Evolutionary conservation across 2,329 filamentous ascomycete species (phyloP), one percentile per base, ranked within the genome.

Genomic region (Fusarium sp.): DNA sequence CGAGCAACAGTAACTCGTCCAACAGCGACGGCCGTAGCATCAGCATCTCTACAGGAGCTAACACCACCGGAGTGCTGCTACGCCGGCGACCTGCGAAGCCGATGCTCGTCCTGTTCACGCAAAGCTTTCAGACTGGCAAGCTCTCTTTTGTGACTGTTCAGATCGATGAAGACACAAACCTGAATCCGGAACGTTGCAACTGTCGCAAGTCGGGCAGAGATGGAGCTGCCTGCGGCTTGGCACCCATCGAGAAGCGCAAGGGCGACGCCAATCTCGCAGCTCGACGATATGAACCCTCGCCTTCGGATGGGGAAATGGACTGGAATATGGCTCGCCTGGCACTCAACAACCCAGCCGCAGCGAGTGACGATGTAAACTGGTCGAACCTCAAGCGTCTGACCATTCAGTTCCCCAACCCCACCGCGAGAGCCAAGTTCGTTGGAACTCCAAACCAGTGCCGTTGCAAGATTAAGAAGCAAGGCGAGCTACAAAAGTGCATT

Each of bases 131-230:
- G 27, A 74, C 70, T 2, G 73, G 74, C 17, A 72, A 65, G 31
- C 63, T 75, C 14, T 76, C 78, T 1, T 77, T 83, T 6, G 79
- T 82, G 16, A 75, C 78, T 9, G 62, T 83, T 4, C 75, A 80
- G 6, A 72, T 83, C 16, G 80, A 82, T 38, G 76, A 81, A 14
- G 74, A 79, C 12, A 81, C 79, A 9, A 70, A 75, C 8, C 74
- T 81, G 56, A 82, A 84, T 42, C 79, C 80, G 1, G 78, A 81
- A 27, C 77, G 78, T 6, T 83, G 81, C 67, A 78, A 81, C 27
- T 84, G 83, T 59, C 77, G 78, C 11, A 72, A 73, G 29, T 75
- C 79, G 0, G 77, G 74, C 14, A 67, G 56, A 29, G 77, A 78
- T n/a, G 79, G 78, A 0, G 69, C 73, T 36, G 59, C 62, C 6